Evolutionary conservation across 306 rosid species (phyloP).

Genomic region (Pterocarpus santalinus): DNA sequence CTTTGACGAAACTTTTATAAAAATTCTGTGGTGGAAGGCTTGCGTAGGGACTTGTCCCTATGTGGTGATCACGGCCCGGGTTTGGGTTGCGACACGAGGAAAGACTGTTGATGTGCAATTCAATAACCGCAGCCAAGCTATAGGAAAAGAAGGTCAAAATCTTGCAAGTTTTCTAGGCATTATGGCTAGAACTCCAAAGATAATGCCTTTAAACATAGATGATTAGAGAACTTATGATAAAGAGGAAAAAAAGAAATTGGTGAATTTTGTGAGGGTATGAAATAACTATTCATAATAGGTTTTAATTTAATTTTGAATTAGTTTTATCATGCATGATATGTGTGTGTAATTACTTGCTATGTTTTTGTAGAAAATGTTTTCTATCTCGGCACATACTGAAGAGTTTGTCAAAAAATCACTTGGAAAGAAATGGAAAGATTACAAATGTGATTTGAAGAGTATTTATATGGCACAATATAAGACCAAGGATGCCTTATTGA

Average conservation of each 20-base stretch:
- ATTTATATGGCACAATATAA: neutral
- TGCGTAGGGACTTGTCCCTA: no score
- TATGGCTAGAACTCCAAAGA: neutral
- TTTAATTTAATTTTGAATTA: neutral
- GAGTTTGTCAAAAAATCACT: slow-evolving; percentile 8
- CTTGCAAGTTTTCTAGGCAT: slow-evolving; percentile 17
- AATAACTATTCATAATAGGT: neutral
- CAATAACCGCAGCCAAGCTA: neutral
- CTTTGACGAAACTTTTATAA: no score
- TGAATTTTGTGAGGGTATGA: slow-evolving; percentile 12
- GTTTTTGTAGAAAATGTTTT: neutral
- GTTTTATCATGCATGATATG: neutral
- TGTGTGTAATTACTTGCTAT: neutral
- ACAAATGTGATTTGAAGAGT: neutral
- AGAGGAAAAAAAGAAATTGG: slow-evolving; percentile 1
- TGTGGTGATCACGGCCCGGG: no score
- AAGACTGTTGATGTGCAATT: slow-evolving; percentile 16
- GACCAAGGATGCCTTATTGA: neutral
- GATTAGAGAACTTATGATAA: slow-evolving; percentile 5
- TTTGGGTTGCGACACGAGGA: no score
- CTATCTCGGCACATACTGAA: neutral
- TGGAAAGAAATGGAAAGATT: slow-evolving; percentile 24
- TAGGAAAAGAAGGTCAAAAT: slow-evolving; percentile 21
- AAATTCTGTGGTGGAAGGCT: no score
- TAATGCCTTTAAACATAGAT: neutral